Conservation (phyloP, 768 basidiomycete species). For the Pleurotus sapidus region DNA sequence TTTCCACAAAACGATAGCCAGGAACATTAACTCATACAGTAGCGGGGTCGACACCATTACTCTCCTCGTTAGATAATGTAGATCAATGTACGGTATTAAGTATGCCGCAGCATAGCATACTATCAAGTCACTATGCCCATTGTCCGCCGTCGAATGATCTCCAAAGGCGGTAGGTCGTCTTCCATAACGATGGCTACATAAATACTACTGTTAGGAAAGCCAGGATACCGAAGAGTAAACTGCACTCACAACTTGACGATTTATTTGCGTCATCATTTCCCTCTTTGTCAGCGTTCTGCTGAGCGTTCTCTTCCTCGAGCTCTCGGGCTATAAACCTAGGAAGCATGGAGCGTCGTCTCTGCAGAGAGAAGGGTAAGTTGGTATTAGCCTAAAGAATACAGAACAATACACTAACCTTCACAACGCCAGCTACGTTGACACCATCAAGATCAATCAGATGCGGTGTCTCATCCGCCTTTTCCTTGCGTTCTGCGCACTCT, state of each 20-base stretch:
- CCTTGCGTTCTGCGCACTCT: slow-evolving; percentile 72
- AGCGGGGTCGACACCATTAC: too few relatives aligned
- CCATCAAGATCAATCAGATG: slow-evolving; percentile 66
- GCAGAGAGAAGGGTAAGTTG: slow-evolving; percentile 2
- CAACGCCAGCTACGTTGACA: slow-evolving; percentile 53
- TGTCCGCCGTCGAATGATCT: slow-evolving; percentile 6
- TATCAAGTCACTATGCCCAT: background rate
- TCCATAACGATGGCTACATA: background rate
- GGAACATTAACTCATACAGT: too few relatives aligned
- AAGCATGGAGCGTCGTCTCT: slow-evolving; percentile 76
- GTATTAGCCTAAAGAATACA: background rate
- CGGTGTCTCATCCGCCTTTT: slow-evolving; percentile 58
- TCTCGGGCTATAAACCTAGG: slow-evolving; percentile 52
- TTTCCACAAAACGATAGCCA: too few relatives aligned
- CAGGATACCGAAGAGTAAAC: background rate
- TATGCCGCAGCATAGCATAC: background rate
- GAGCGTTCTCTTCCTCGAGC: slow-evolving; percentile 4
- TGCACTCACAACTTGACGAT: background rate
- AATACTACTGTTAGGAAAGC: background rate
- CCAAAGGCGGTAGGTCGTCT: slow-evolving; percentile 2
- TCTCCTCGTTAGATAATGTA: slow-evolving; percentile 1
- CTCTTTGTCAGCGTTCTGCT: background rate
- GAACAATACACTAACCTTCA: slow-evolving; percentile 47
- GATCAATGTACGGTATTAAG: background rate
- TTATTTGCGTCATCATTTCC: background rate